These are phyloP conservation scores for Acanthamoeba lenticulata DNA, from an alignment of 208 protist species.

Conservation along the genomic window DNA sequence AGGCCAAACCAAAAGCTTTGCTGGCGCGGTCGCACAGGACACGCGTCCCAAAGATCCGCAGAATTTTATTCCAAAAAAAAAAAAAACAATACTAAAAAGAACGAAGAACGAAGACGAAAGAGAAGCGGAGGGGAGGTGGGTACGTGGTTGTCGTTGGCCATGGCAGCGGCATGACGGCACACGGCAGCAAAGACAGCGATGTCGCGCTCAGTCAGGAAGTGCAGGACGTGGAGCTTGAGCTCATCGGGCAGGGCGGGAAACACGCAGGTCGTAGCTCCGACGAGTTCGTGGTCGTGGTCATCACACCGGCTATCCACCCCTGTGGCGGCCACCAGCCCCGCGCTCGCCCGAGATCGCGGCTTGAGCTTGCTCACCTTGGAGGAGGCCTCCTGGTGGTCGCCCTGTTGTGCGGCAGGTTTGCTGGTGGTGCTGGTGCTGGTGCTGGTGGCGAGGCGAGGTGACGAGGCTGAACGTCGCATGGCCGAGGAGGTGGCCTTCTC, in stretches of 20 bases:
- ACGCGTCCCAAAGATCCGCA: background rate
- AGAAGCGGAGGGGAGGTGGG: background rate
- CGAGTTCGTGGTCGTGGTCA: no score
- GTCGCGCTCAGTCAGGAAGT: background rate
- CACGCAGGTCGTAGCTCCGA: background rate
- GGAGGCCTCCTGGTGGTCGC: no score
- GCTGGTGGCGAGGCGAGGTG: no score
- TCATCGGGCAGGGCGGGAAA: background rate
- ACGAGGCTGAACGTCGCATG: no score
- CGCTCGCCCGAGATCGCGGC: no score
- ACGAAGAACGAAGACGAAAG: no score
- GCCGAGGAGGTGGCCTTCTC: no score
- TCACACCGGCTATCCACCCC: no score
- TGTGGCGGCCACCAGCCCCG: background rate
- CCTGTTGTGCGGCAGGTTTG: no score
- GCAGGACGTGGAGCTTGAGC: background rate
- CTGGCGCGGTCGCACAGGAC: background rate
- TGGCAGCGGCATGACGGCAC: background rate
- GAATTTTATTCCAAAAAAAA: background rate
- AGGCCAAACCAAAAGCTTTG: background rate
- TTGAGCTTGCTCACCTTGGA: no score
- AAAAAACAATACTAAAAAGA: background rate
- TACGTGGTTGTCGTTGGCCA: constrained; percentile 29
- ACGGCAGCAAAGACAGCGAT: background rate
- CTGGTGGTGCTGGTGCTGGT: no score